Base-by-base conservation (phyloP, 768 basidiomycete species). In the Boletus subcaerulescens region DNA sequence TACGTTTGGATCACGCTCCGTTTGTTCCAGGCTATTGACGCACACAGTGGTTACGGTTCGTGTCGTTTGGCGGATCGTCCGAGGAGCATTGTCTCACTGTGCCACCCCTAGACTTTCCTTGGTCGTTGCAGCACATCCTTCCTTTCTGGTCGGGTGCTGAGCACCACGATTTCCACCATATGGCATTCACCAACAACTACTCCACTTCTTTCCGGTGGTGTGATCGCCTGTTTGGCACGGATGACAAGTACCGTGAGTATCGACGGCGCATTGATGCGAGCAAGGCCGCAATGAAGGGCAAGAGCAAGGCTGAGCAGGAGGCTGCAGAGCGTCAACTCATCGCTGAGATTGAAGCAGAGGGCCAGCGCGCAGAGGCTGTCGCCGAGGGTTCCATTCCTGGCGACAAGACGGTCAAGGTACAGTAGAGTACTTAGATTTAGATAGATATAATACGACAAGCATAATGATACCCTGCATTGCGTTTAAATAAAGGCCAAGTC, bases 141-240 rank as follows among this genome's bases (percentile, higher is more conserved):
- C 94, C 94, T 3, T 91, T 98, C 81, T 98, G 95, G 95, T 89
- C 91, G 8, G 95, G 96, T 38, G 94, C 94, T 0, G 96, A 98
- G 65, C 93, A 96, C 74, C 95, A 97, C 70, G 95, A 98, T 68
- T 98, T 93, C 84, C 96, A 98, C 73, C 96, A 99, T 75, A 91
- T 93, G 90, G 87, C 90, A 4, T 96, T 94, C 78, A 84, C 84
- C 47, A 93, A 94, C 78, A 95, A 95, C 78, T 96, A 81, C 70
- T 90, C 91, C 10, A 95, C 93, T 8, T 91, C 88, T 20, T 97
- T 97, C 85, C 84, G 93, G 39, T 96, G 91, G 88, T 92, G 89
- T 71, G 96, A 98, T 71, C 80, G 81, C 56, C 73, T 93, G 60
- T 86, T 91, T 65, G 94, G 94, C 48, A 98, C 96, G 0, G 96